These are phyloP conservation scores for Suhomyces kunorum DNA, from an alignment of 1,139 yeast species.

Conservation along the genomic window DNA sequence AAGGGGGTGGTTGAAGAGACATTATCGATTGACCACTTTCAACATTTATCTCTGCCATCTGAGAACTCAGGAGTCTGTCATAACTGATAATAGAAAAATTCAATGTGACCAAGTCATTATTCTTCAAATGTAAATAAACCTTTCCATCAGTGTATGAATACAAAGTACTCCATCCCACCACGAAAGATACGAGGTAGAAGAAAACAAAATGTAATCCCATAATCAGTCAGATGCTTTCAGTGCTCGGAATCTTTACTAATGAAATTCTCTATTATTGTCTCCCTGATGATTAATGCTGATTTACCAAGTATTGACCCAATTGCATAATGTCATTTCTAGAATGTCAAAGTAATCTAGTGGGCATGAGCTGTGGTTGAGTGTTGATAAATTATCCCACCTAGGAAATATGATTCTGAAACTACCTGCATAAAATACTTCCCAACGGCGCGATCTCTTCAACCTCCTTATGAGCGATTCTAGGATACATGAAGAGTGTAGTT, in stretches of 20 bases:
- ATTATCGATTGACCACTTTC: conserved; percentile 24
- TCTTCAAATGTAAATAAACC: conserved; percentile 38
- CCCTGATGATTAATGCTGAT: neutral
- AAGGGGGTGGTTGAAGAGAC: conserved; percentile 35
- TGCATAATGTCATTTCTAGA: neutral
- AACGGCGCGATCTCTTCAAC: too few species aligned
- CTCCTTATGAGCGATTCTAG: too few species aligned
- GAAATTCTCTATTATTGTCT: too few species aligned
- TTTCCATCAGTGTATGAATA: conserved; percentile 39
- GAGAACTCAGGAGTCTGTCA: conserved; percentile 14
- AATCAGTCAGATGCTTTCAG: neutral
- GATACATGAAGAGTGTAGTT: too few species aligned
- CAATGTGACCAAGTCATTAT: conserved; percentile 38
- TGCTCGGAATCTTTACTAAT: neutral
- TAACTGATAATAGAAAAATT: conserved; percentile 40
- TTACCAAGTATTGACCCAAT: neutral
- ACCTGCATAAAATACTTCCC: neutral
- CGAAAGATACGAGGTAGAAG: conserved; percentile 2
- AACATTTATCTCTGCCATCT: conserved; percentile 17
- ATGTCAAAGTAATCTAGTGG: too few species aligned
- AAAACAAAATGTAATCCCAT: neutral
- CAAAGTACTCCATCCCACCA: conserved; percentile 34
- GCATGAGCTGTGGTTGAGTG: too few species aligned
- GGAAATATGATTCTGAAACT: conserved; percentile 7
- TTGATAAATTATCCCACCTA: conserved; percentile 13